Base-by-base conservation (phyloP, 768 basidiomycete genomes). In the Termitomyces sp. region DNA sequence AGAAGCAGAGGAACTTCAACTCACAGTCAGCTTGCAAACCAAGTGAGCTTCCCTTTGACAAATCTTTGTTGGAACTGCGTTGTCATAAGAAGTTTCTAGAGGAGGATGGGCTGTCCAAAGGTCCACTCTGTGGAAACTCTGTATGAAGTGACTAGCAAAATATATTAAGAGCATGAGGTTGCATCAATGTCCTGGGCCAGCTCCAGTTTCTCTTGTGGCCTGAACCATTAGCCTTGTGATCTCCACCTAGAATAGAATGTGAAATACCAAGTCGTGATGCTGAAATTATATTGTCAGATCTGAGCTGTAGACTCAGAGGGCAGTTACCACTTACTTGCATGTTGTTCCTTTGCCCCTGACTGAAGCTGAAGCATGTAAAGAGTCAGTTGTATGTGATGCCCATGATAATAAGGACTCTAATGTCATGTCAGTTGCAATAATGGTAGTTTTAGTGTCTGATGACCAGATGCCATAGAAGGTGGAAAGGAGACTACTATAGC, bases 1-100 rank as follows among this genome's bases (percentile, higher is more conserved):
- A 42, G 15, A 36, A 33, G 15, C 42, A 16, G 11, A 35, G 13
- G 20, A 16, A 53, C 24, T 45, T 39, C 24, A 50, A 72, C 84
- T 71, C 65, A 87, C 86, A 75, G 33, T 85, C 83, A n/a, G 79
- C 73, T 60, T 79, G 79, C 40, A 84, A 87, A 61, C 75, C 71
- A 12, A 75, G 57, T 0, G 84, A 84, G 49, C 78, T 82, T 24
- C 77, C 74, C 53, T 73, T 70, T 0, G 81, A 81, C 11, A 79
- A 76, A 58, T 71, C 69, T 57, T 75, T 78, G 59, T 81, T 80
- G 24, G 77, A 75, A 57, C 78, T 79, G 20, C 68, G 72, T 38
- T 65, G 66, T 55, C 69, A 66, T 40, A 63, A 56, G 65, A 56
- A 74, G 50, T 67, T 66, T 45, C 62, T 58, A 38, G 71, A 69